phyloP scores from a whole-genome alignment of 495 filamentous ascomycete genomes.

The Xylaria castorea region DNA sequence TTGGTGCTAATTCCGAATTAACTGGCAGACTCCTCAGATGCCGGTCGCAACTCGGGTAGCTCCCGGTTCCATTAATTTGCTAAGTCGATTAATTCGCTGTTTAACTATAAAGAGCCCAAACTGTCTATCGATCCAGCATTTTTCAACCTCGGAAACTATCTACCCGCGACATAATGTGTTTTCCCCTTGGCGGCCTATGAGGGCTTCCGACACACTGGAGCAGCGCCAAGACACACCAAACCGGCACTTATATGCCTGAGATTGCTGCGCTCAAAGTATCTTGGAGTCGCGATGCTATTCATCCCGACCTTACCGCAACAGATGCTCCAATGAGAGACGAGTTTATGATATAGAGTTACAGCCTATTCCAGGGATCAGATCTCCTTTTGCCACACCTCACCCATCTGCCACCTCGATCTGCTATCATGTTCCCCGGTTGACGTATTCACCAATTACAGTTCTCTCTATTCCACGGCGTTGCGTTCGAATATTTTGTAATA shows the following conservation, averaged over 20 bases:
- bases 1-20: slow-evolving; percentile 25
- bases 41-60: slow-evolving; percentile 40
- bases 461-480: slow-evolving; percentile 29
- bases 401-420: slow-evolving; percentile 30
- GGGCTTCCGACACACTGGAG: slow-evolving; percentile 2
- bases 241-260: not conserved
- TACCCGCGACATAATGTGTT: not conserved
- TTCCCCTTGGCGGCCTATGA: not conserved
- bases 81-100: not conserved
- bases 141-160: not conserved
- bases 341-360: slow-evolving; percentile 32
- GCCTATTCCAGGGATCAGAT: slow-evolving; percentile 23
- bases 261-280: slow-evolving; percentile 8
- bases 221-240: not conserved
- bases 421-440: slow-evolving; percentile 25
- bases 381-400: slow-evolving; percentile 10
- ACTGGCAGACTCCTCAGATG: slow-evolving; percentile 44
- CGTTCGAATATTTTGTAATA: slow-evolving; percentile 43
- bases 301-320: slow-evolving; percentile 9
- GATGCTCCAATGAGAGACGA: slow-evolving; percentile 28
- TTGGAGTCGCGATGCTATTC: not conserved
- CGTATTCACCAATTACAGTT: slow-evolving; percentile 18
- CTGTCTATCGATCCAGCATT: not conserved
- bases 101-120: not conserved
- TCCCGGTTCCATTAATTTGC: slow-evolving; percentile 38